phyloP scores from a whole-genome alignment of 495 filamentous ascomycete genomes.

The Tirmania nivea region DNA sequence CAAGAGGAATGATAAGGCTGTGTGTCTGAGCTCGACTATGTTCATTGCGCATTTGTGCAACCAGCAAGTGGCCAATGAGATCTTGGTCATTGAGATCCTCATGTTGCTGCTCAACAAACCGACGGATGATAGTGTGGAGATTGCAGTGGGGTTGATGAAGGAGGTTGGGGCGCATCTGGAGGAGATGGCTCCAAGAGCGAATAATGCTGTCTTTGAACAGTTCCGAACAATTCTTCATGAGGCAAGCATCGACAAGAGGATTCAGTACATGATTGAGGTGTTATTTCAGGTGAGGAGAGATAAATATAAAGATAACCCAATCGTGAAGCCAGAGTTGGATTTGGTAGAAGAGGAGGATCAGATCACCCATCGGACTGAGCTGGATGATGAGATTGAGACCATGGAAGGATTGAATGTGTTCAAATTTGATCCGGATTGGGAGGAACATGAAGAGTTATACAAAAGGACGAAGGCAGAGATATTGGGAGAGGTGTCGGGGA shows the following conservation, averaged over 20 bases:
- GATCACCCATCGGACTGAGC: constrained; percentile 60
- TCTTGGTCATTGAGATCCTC: constrained; percentile 75
- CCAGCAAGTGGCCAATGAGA: constrained; percentile 84
- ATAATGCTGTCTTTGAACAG: constrained; percentile 79
- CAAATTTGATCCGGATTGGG: constrained; percentile 76
- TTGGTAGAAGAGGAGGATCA: constrained; percentile 94
- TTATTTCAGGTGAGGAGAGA: constrained; percentile 93
- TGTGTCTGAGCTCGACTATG: constrained; percentile 70
- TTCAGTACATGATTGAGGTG: constrained; percentile 97
- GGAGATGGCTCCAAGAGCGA: constrained; percentile 73
- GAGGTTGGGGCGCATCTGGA: constrained; percentile 88
- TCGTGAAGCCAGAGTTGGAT: constrained; percentile 81
- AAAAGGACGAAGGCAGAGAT: constrained; percentile 79
- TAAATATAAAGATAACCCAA: constrained; percentile 81
- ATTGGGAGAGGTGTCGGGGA: constrained; percentile 69
- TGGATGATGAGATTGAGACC: constrained; percentile 64
- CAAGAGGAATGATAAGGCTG: constrained; percentile 89
- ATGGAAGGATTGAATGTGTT: constrained; percentile 84
- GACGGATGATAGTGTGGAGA: constrained; percentile 94
- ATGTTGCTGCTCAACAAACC: constrained; percentile 76
- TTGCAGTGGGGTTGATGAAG: constrained; percentile 73
- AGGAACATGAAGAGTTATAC: constrained; percentile 79
- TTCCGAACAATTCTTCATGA: constrained; percentile 89
- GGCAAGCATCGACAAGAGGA: constrained; percentile 82
- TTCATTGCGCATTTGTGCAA: constrained; percentile 93